Base-by-base conservation (phyloP, 352 stramenopile species). In the Phytophthora crassamura region DNA sequence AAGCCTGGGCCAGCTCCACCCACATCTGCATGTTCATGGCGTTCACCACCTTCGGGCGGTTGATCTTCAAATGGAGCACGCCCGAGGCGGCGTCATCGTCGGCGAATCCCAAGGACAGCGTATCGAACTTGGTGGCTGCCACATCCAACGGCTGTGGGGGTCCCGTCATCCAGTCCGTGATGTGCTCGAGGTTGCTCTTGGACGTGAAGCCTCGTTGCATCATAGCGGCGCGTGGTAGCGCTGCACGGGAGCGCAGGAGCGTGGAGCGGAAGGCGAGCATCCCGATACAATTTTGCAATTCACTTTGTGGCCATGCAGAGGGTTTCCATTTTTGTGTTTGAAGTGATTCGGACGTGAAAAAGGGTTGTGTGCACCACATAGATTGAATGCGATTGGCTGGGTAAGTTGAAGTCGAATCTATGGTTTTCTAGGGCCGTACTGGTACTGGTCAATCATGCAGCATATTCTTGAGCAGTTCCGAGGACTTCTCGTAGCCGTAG, bases 21-120 rank as follows among this genome's bases (percentile, higher is more conserved):
- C 90, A 97, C 82, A 97, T 93, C 58, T 89, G 84, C 84, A 97
- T 93, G 70, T 94, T 92, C 75, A 97, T 92, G 30, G 89, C 86
- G 43, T 97, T 97, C 42, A 94, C 65, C 45, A 88, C 80, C 61
- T 88, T 90, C 5, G 91, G 90, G 9, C 90, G 88, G 40, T 94
- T 78, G 25, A 97, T 76, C 55, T 89, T 83, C 45, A 97, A 59
- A 68, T 93, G 80, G 16, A 93, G 60, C 22, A 97, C 84, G 41
- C 86, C 72, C 39, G 79, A 71, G 11, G 73, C 69, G 9, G 74
- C 52, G 34, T 79, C 34, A 15, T 67, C 61, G 33, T 85, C 64
- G 5, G 59, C 52, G 20, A 78, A 69, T 0, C 22, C 42, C 20
- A 78, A 18, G 42, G 76, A 73, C 51, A 93, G 39, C 38, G 85